These are phyloP conservation scores for Rhizoclosmatium globosum DNA, from an alignment of 192 early-diverging fungal genomes.

Conservation along the genomic window DNA sequence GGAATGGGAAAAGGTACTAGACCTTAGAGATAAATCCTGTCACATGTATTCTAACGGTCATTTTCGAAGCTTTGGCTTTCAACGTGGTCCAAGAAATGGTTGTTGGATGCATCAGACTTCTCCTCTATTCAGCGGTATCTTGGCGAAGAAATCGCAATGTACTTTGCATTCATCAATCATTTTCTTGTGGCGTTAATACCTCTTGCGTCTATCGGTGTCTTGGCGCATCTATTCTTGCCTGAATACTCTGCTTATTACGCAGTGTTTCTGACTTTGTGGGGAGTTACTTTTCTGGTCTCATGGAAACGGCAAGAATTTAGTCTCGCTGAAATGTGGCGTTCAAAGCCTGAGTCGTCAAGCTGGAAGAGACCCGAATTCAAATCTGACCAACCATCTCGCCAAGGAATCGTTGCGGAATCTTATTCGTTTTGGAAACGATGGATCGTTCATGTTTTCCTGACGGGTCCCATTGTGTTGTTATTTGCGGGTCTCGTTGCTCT, in stretches of 20 bases:
- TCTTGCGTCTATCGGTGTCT: constrained; percentile 71
- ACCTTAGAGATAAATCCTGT: too few species aligned
- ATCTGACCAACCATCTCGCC: constrained; percentile 75
- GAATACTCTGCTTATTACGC: constrained; percentile 74
- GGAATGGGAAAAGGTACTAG: constrained; percentile 46
- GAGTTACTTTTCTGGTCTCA: constrained; percentile 73
- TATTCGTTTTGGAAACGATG: constrained; percentile 78
- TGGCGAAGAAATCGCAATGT: constrained; percentile 90
- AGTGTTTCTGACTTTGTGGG: constrained; percentile 63
- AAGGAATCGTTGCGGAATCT: constrained; percentile 9
- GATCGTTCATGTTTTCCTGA: constrained; percentile 37
- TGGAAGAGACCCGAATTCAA: constrained; percentile 64
- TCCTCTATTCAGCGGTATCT: constrained; percentile 76
- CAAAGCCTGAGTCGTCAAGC: constrained; percentile 68
- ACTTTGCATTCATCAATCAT: constrained; percentile 94
- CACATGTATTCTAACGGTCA: too few species aligned
- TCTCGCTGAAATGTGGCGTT: constrained; percentile 81
- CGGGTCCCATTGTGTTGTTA: constrained; percentile 57
- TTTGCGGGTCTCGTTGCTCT: constrained; percentile 63
- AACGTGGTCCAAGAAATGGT: constrained; percentile 82
- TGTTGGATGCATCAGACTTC: constrained; percentile 76
- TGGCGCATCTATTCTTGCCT: constrained; percentile 61
- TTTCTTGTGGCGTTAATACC: constrained; percentile 80
- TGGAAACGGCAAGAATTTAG: constrained; percentile 83
- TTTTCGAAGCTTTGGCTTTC: constrained; percentile 71